Evolutionary conservation across 2,329 filamentous ascomycete genomes (phyloP).

Genomic region (Fusarium pilosicola): DNA sequence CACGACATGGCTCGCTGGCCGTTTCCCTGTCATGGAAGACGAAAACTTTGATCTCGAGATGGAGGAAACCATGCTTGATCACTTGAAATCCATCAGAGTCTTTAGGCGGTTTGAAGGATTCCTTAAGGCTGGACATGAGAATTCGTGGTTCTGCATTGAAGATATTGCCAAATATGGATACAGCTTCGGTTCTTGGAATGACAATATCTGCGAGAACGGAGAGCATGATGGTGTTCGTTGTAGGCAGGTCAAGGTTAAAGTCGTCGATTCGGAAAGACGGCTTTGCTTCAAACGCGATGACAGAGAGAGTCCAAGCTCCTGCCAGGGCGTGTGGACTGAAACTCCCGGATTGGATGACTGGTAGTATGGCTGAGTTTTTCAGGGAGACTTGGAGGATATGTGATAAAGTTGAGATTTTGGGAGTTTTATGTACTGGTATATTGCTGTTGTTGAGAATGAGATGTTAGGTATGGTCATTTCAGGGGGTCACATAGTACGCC

Average conservation of each 20-base stretch:
- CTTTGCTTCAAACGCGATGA: neutral
- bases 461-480: neutral
- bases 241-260: neutral
- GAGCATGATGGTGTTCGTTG: neutral
- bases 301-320: neutral
- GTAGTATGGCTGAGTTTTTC: too few species aligned
- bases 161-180: neutral
- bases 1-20: accelerated
- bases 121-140: neutral
- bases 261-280: neutral
- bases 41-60: neutral
- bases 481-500: neutral
- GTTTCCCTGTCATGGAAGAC: neutral
- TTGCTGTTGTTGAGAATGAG: neutral
- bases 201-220: neutral
- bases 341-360: too few species aligned
- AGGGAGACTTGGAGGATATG: accelerated
- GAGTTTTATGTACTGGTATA: neutral
- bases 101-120: neutral
- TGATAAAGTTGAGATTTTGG: neutral
- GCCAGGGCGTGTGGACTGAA: neutral
- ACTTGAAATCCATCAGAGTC: neutral
- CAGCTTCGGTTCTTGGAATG: neutral
- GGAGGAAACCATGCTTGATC: accelerated
- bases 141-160: neutral